Evolutionary conservation across 2,329 filamentous ascomycete genomes (phyloP).

Genomic region (Didymella pomorum): DNA sequence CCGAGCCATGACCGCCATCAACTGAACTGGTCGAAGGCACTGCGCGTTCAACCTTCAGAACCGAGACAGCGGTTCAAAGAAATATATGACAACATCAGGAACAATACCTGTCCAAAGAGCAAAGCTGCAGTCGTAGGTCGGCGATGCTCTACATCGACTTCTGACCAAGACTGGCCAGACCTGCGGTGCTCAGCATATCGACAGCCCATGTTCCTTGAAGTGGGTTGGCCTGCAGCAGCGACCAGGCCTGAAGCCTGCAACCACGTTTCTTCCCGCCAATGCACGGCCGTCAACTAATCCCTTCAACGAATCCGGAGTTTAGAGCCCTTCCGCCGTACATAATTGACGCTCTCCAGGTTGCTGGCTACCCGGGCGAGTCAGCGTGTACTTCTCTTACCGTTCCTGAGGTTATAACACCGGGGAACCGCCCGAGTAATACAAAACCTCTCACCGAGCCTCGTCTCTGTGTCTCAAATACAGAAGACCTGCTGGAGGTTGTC

Average conservation of each 20-base stretch:
- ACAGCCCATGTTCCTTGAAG: slow-evolving; percentile 1
- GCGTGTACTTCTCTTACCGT: slow-evolving; percentile 3
- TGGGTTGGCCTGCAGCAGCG: slow-evolving; percentile 8
- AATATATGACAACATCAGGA: not conserved
- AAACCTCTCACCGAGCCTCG: not conserved
- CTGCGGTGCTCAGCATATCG: slow-evolving; percentile 1
- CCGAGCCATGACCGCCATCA: not conserved
- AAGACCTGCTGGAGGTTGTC: not conserved
- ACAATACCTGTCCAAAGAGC: not conserved
- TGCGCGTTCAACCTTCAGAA: not conserved
- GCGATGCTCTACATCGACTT: not conserved
- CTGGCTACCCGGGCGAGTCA: not conserved
- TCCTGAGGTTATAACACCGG: not conserved
- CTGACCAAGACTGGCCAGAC: slow-evolving; percentile 9
- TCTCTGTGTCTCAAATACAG: not conserved
- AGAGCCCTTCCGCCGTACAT: slow-evolving; percentile 5
- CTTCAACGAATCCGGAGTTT: slow-evolving; percentile 2
- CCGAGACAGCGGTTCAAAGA: slow-evolving; percentile 7
- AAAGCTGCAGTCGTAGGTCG: not conserved
- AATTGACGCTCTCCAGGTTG: not conserved
- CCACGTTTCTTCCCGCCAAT: slow-evolving; percentile 20
- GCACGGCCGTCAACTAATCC: slow-evolving; percentile 9
- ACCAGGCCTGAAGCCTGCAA: slow-evolving; percentile 18
- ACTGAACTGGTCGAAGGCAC: not conserved
- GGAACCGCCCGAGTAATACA: not conserved